phyloP scores from a whole-genome alignment of 2,329 filamentous ascomycete species.

The Akanthomyces muscarius region DNA sequence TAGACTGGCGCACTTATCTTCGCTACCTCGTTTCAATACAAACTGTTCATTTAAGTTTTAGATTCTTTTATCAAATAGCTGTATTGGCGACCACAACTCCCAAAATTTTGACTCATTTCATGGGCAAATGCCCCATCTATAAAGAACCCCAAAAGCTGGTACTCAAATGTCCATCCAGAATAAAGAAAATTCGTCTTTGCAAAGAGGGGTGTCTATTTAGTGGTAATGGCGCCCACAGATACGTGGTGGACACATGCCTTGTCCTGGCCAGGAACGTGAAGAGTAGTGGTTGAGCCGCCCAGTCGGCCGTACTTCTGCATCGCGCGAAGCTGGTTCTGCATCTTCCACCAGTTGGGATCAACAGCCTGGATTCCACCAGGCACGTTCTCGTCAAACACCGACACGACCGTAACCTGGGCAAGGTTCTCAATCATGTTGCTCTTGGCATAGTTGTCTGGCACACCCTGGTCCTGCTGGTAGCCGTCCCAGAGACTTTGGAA shows the following conservation, averaged over 20 bases:
- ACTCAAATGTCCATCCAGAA: too few species aligned
- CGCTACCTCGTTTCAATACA: too few species aligned
- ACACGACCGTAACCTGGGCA: conserved; percentile 5
- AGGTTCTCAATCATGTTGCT: conserved; percentile 14
- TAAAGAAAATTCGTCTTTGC: too few species aligned
- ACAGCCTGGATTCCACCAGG: not conserved
- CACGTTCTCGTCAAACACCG: conserved; percentile 5
- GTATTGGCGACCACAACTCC: too few species aligned
- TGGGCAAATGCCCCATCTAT: not conserved
- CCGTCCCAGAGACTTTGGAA: conserved; percentile 5
- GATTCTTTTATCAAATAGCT: too few species aligned
- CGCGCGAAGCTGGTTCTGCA: conserved; percentile 7
- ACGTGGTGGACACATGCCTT: conserved; percentile 10
- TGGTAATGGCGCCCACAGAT: not conserved
- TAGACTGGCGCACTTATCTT: too few species aligned
- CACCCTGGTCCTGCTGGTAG: conserved; percentile 4
- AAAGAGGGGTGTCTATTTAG: not conserved
- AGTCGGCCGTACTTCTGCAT: conserved; percentile 10
- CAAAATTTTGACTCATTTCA: not conserved
- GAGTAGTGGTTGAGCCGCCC: not conserved
- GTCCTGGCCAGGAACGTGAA: conserved; percentile 8
- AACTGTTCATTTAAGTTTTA: too few species aligned
- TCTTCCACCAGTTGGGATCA: conserved; percentile 6
- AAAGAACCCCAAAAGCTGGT: too few species aligned
- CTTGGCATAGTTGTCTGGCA: conserved; percentile 11